phyloP scores from a whole-genome alignment of 2,329 filamentous ascomycete species.

The Trichophyton schoenleinii region DNA sequence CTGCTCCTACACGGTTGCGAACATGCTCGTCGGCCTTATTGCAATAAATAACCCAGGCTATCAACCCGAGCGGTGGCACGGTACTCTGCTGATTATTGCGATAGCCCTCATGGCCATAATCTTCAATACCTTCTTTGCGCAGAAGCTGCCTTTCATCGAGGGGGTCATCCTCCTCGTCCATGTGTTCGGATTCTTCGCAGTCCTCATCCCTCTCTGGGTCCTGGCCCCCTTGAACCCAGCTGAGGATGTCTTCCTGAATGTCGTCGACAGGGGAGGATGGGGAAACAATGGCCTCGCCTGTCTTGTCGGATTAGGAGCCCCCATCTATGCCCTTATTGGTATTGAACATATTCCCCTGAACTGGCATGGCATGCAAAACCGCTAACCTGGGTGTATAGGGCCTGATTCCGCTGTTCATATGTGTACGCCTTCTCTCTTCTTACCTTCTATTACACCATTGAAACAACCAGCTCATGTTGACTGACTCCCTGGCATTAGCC shows the following conservation, averaged over 20 bases:
- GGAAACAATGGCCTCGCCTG: constrained; percentile 18
- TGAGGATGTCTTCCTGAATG: constrained; percentile 17
- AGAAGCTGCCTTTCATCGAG: constrained; percentile 22
- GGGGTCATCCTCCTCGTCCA: constrained; percentile 23
- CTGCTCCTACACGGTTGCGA: constrained; percentile 20
- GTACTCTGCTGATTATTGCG: constrained; percentile 19
- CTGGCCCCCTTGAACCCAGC: constrained; percentile 16
- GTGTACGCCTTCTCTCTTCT: constrained; percentile 6
- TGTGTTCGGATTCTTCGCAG: constrained; percentile 22
- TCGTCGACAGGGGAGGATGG: constrained; percentile 20
- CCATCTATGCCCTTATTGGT: constrained; percentile 17
- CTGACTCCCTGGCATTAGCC: constrained; percentile 18
- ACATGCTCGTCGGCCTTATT: constrained; percentile 24
- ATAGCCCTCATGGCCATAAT: constrained; percentile 17
- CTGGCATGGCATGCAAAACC: background rate
- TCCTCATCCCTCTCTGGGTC: constrained; percentile 24
- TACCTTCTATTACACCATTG: background rate
- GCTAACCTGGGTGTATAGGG: constrained; percentile 4
- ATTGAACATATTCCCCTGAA: constrained; percentile 20
- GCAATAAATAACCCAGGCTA: constrained; percentile 22
- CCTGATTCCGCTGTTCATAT: constrained; percentile 17
- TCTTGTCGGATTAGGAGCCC: constrained; percentile 18
- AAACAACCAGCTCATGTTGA: background rate
- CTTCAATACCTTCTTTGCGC: constrained; percentile 20
- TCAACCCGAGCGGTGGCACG: constrained; percentile 20